A percentile compares a stretch with the other conserved stretches of the same genome.
These are phyloP conservation scores for Stagonosporopsis chrysanthemi DNA, from an alignment of 2,329 filamentous ascomycete genomes.

Conservation along the genomic window DNA sequence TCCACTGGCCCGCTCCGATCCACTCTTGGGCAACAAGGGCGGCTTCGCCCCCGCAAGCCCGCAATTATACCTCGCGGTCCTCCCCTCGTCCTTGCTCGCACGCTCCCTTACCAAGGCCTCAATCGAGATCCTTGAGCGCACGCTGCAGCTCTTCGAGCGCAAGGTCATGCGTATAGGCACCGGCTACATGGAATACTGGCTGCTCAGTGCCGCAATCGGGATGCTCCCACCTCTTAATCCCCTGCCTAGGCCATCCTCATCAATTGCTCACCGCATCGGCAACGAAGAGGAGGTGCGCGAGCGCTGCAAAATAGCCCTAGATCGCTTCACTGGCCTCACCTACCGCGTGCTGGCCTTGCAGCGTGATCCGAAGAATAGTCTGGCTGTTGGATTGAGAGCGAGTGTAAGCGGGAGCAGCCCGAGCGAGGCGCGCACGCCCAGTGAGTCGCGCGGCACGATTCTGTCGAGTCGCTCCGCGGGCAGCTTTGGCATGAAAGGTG, in stretches of 20 bases:
- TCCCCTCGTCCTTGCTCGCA: constrained; percentile 40
- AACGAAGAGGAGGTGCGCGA: constrained; percentile 27
- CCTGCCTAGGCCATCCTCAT: constrained; percentile 24
- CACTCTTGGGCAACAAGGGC: constrained; percentile 5
- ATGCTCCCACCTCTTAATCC: constrained; percentile 37
- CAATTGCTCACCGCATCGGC: constrained; percentile 18
- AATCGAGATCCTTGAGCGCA: constrained; percentile 41
- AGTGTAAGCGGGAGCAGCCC: constrained; percentile 25
- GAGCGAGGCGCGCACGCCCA: constrained; percentile 5
- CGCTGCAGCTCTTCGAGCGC: constrained; percentile 39
- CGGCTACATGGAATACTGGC: constrained; percentile 48
- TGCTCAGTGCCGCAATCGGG: constrained; percentile 40
- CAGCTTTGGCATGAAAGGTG: constrained; percentile 5
- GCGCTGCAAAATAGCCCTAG: constrained; percentile 37
- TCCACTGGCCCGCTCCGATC: background rate
- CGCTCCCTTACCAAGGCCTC: constrained; percentile 37
- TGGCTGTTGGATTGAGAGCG: constrained; percentile 31
- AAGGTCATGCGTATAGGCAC: constrained; percentile 48
- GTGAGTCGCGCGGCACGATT: constrained; percentile 4
- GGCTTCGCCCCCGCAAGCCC: constrained; percentile 14
- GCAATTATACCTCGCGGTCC: constrained; percentile 22
- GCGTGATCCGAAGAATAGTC: constrained; percentile 33
- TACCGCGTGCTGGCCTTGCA: constrained; percentile 43
- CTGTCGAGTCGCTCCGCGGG: constrained; percentile 20
- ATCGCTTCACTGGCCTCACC: constrained; percentile 37